A percentile compares a stretch with the other conserved stretches of the same genome.
Conservation (phyloP, 495 filamentous ascomycete genomes). For the Penicillium tannophilum region DNA sequence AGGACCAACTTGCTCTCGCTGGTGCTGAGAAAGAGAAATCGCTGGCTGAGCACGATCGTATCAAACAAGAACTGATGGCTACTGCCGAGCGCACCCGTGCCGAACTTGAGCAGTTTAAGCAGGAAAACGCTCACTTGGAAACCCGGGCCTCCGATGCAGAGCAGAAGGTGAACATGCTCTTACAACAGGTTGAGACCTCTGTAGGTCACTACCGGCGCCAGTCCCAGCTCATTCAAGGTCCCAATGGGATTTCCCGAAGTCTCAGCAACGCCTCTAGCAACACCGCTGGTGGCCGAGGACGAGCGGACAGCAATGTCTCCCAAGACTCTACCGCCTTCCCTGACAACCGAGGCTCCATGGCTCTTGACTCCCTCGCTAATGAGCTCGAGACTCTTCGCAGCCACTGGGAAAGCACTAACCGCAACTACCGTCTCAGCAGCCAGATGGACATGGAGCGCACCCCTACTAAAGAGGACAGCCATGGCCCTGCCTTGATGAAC, state of each 20-base stretch:
- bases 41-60: slow-evolving; percentile 55
- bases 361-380: slow-evolving; percentile 85
- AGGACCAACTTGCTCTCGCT: slow-evolving; percentile 62
- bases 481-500: slow-evolving; percentile 55
- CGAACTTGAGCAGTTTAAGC: slow-evolving; percentile 79
- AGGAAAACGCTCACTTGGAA: slow-evolving; percentile 79
- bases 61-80: slow-evolving; percentile 58
- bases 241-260: slow-evolving; percentile 45
- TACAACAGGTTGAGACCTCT: slow-evolving; percentile 90
- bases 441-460: slow-evolving; percentile 81
- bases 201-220: slow-evolving; percentile 94
- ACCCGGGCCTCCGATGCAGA: slow-evolving; percentile 85
- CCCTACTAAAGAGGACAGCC: slow-evolving; percentile 53
- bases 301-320: slow-evolving; percentile 47
- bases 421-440: slow-evolving; percentile 86
- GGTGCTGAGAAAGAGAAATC: slow-evolving; percentile 69
- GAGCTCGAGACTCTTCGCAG: slow-evolving; percentile 86
- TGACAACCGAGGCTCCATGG: slow-evolving; percentile 75
- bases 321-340: slow-evolving; percentile 65
- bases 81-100: slow-evolving; percentile 57
- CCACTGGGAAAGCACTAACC: slow-evolving; percentile 95
- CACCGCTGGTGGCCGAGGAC: slow-evolving; percentile 38
- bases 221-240: slow-evolving; percentile 53
- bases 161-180: slow-evolving; percentile 84
- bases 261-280: slow-evolving; percentile 51